Evolutionary conservation across 2,329 filamentous ascomycete species (phyloP).

Genomic region (Colletotrichum sp.): DNA sequence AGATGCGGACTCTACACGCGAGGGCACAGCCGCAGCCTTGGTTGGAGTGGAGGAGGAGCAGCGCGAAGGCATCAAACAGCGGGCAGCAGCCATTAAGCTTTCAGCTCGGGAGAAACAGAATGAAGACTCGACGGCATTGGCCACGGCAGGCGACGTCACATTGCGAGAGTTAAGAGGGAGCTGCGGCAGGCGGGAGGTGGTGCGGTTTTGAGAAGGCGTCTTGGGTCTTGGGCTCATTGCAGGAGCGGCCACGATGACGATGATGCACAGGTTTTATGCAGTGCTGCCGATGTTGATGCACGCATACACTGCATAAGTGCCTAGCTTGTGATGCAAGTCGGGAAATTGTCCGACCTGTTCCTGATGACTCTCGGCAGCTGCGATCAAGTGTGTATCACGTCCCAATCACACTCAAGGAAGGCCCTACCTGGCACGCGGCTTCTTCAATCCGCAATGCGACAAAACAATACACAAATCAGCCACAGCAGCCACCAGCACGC

Average conservation of each 20-base stretch:
- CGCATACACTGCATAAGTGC: too few relatives aligned
- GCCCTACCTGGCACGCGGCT: too few relatives aligned
- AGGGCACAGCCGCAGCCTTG: not conserved
- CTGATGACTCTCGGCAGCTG: not conserved
- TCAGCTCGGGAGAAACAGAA: not conserved
- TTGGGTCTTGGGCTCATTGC: not conserved
- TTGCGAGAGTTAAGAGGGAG: not conserved
- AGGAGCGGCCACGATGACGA: not conserved
- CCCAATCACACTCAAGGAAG: too few relatives aligned
- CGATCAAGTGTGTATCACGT: too few relatives aligned
- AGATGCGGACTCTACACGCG: not conserved
- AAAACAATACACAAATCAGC: not conserved
- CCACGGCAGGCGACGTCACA: not conserved
- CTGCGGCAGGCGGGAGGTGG: not conserved
- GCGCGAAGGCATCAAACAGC: not conserved
- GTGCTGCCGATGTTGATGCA: too few relatives aligned
- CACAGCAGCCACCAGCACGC: not conserved
- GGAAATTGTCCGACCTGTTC: not conserved
- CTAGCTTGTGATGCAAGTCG: too few relatives aligned
- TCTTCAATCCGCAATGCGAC: not conserved
- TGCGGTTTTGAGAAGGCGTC: not conserved
- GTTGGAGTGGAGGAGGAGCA: not conserved
- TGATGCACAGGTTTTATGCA: not conserved
- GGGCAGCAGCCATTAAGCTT: not conserved
- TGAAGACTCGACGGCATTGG: not conserved